Percentiles rank a stretch among this genome's conserved stretches.
phyloP scores from a whole-genome alignment of 1,284 basidiomycete species.

The Ustilago crameri region DNA sequence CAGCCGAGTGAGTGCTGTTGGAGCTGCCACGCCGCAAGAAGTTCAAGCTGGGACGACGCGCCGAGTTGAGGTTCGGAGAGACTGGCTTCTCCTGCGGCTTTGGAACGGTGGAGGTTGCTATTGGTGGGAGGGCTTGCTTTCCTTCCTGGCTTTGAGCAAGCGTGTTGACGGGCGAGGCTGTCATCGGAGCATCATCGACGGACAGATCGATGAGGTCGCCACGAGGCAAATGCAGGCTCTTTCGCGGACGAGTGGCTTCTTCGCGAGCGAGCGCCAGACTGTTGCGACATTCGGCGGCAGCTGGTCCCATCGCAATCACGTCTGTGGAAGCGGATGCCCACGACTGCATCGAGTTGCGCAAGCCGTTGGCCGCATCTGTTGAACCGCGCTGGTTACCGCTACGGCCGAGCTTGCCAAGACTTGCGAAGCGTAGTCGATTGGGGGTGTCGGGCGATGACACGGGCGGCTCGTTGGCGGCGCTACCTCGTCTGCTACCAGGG shows the following conservation, averaged over 20 bases:
- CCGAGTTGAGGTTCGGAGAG: constrained; percentile 21
- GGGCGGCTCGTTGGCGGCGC: constrained; percentile 19
- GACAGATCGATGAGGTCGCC: constrained; percentile 24
- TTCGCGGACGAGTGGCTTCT: constrained; percentile 30
- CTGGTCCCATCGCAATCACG: constrained; percentile 10
- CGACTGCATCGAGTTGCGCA: constrained; percentile 35
- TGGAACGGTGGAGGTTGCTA: constrained; percentile 4
- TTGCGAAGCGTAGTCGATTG: constrained; percentile 31
- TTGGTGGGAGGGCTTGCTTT: constrained; percentile 14
- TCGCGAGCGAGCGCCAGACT: constrained; percentile 34
- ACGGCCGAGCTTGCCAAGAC: constrained; percentile 25
- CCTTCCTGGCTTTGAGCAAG: background rate
- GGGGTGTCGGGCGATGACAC: constrained; percentile 16
- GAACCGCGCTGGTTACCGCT: constrained; percentile 3
- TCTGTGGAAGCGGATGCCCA: constrained; percentile 50
- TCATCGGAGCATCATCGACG: constrained; percentile 4
- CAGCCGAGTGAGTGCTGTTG: constrained; percentile 19
- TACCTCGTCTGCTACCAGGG: constrained; percentile 31
- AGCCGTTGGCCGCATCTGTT: constrained; percentile 6
- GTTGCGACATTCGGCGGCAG: constrained; percentile 17
- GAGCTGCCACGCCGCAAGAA: constrained; percentile 37
- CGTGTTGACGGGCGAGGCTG: constrained; percentile 7
- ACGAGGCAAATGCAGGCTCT: constrained; percentile 37
- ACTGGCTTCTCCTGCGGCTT: constrained; percentile 23
- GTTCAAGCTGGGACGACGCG: constrained; percentile 34